These are phyloP conservation scores for Ceriops tagal DNA, from an alignment of 345 rosid genomes.

Conservation along the genomic window DNA sequence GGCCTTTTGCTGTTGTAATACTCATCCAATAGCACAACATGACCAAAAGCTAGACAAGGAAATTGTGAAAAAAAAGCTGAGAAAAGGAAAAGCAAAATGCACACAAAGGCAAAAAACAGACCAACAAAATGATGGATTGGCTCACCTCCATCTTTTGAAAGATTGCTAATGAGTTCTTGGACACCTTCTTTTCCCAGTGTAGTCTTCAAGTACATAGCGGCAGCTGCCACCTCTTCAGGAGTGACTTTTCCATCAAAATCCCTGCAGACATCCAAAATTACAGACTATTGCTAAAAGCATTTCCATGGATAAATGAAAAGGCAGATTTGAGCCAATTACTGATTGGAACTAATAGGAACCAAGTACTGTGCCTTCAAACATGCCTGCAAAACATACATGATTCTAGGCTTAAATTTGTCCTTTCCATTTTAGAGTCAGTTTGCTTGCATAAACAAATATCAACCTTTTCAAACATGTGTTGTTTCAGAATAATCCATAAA, in stretches of 20 bases:
- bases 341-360: not conserved
- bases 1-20: too few relatives aligned
- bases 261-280: conserved; percentile 32
- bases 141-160: conserved; percentile 75
- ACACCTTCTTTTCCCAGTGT: conserved; percentile 71
- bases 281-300: not conserved
- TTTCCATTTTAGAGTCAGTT: not conserved
- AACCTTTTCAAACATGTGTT: too few relatives aligned
- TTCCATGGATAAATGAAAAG: not conserved
- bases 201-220: conserved; percentile 72
- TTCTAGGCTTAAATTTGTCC: not conserved
- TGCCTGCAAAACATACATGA: not conserved
- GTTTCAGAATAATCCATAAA: too few relatives aligned
- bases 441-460: not conserved
- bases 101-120: not conserved
- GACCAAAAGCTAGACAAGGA: too few relatives aligned
- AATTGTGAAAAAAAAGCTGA: not conserved
- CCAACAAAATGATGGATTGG: not conserved
- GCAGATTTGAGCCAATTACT: not conserved
- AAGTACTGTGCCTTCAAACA: not conserved
- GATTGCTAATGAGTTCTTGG: conserved; percentile 68
- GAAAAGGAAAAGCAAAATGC: too few relatives aligned
- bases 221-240: conserved; percentile 82
- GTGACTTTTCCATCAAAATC: conserved; percentile 87
- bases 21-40: too few relatives aligned